Base-by-base conservation (phyloP, 2,329 filamentous ascomycete species). In the Tolypocladium nubicola region DNA sequence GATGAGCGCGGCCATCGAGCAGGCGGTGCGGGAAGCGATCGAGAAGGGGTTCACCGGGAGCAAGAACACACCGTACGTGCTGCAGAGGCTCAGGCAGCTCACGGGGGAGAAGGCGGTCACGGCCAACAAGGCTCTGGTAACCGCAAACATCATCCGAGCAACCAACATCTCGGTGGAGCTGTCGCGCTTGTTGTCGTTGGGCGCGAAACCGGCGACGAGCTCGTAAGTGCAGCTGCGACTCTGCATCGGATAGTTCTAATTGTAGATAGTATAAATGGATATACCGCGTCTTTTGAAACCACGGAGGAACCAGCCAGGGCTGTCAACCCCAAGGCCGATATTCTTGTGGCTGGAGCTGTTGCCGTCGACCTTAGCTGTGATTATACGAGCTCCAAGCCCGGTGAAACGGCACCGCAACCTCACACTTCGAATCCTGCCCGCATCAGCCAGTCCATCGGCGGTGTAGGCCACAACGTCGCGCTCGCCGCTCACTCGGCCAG, bases 381-480 rank as follows among this genome's bases (percentile, higher is more conserved):
- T 69, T 94, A 87, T 62, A 60, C 63, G 19, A 59, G 62, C 23
- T 56, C 64, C 45, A 68, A 63, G 43, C 57, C 66, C 2, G 66
- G 64, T 10, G 63, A 68, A 26, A 57, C 56, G 6, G 69, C 72
- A 5, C 80, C 85, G 7, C 74, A 79, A 54, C 76, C 86, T 41
- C 82, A 92, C 59, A 96, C 91, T 0, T 97, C 93, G 0, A 97
- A 97, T 66, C 89, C 89, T 53, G 85, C 91, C 9, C 76, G 78
- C 16, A 95, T 97, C 62, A 84, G 76, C 40, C 90, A 96, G 67
- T 89, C 88, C 1, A 81, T 97, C 9, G 94, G 94, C 14, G 94
- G 94, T 8, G 94, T 97, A 9, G 94, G 90, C 8, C 87, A 91
- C 66, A 97, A 97, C 66, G 90, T 97, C 50, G 90, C 94, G 19